Evolutionary conservation across 2,329 filamentous ascomycete genomes (phyloP).

Genomic region (Leptoxyphium fumago): DNA sequence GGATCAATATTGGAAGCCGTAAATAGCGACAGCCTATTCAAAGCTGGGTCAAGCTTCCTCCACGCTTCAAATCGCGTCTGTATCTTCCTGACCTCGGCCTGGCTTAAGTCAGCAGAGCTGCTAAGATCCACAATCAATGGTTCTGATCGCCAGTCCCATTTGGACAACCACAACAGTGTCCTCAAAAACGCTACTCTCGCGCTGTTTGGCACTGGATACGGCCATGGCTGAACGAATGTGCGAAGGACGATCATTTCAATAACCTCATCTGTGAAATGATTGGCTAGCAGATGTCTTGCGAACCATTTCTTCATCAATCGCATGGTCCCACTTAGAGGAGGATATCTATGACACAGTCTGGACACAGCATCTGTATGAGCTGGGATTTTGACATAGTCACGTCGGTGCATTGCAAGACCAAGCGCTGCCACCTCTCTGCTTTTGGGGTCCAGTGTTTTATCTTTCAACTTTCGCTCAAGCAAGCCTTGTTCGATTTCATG

Average conservation of each 20-base stretch:
- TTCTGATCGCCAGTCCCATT: conserved; percentile 83
- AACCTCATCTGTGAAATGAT: conserved; percentile 64
- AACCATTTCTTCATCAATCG: conserved; percentile 86
- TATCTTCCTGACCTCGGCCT: conserved; percentile 46
- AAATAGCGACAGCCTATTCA: conserved; percentile 73
- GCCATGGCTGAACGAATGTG: conserved; percentile 66
- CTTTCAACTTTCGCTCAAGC: conserved; percentile 62
- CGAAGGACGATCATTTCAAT: conserved; percentile 70
- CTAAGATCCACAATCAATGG: conserved; percentile 65
- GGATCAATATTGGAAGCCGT: conserved; percentile 65
- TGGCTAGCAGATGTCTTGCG: conserved; percentile 60
- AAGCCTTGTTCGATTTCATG: conserved; percentile 75
- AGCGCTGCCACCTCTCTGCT: conserved; percentile 54
- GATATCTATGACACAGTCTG: conserved; percentile 66
- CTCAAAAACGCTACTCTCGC: conserved; percentile 68
- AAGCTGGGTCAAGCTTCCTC: conserved; percentile 73
- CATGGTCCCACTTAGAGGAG: conserved; percentile 66
- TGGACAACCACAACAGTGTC: conserved; percentile 61
- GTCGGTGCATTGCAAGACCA: conserved; percentile 56
- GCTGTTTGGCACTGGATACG: conserved; percentile 65
- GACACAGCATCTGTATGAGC: conserved; percentile 70
- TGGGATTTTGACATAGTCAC: conserved; percentile 56
- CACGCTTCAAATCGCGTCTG: conserved; percentile 63
- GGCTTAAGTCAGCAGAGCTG: conserved; percentile 37
- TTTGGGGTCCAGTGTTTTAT: conserved; percentile 51